Evolutionary conservation across 2,329 filamentous ascomycete species (phyloP).

Genomic region (Fusarium sp.): DNA sequence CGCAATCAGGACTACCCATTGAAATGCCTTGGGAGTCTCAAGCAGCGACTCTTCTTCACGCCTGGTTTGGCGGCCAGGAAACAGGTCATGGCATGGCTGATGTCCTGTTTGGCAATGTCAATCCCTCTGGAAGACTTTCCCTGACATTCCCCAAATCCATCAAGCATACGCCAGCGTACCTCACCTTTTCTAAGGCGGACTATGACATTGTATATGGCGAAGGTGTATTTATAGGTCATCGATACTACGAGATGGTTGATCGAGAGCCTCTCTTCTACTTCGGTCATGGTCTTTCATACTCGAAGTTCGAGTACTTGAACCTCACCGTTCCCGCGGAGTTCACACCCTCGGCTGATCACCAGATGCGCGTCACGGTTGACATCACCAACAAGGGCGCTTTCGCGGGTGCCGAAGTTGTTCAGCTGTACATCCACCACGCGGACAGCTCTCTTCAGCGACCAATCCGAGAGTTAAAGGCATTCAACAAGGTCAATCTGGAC

Average conservation of each 20-base stretch:
- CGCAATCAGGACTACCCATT: slow-evolving; percentile 63
- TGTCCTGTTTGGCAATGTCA: slow-evolving; percentile 41
- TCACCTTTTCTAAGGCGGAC: slow-evolving; percentile 74
- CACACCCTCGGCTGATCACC: neutral
- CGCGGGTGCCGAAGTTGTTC: slow-evolving; percentile 31
- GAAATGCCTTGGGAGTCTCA: slow-evolving; percentile 47
- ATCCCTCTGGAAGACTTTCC: slow-evolving; percentile 67
- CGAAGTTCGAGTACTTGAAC: slow-evolving; percentile 67
- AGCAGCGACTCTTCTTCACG: slow-evolving; percentile 51
- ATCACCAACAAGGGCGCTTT: slow-evolving; percentile 21
- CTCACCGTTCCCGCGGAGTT: slow-evolving; percentile 12
- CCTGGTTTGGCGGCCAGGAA: slow-evolving; percentile 46
- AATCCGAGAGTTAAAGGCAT: slow-evolving; percentile 28
- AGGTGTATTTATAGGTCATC: slow-evolving; percentile 78
- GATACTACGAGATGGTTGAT: slow-evolving; percentile 69
- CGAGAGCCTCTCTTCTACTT: slow-evolving; percentile 71
- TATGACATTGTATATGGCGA: slow-evolving; percentile 77
- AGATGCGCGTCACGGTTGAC: slow-evolving; percentile 27
- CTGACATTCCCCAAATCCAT: slow-evolving; percentile 72
- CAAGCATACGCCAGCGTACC: slow-evolving; percentile 76
- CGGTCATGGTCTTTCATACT: slow-evolving; percentile 78
- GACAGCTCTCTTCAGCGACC: slow-evolving; percentile 29
- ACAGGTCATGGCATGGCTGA: slow-evolving; percentile 45
- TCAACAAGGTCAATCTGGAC: slow-evolving; percentile 9
- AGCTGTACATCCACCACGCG: slow-evolving; percentile 30